Evolutionary conservation across 2,329 filamentous ascomycete genomes (phyloP).

Genomic region (Emericellopsis atlantica): DNA sequence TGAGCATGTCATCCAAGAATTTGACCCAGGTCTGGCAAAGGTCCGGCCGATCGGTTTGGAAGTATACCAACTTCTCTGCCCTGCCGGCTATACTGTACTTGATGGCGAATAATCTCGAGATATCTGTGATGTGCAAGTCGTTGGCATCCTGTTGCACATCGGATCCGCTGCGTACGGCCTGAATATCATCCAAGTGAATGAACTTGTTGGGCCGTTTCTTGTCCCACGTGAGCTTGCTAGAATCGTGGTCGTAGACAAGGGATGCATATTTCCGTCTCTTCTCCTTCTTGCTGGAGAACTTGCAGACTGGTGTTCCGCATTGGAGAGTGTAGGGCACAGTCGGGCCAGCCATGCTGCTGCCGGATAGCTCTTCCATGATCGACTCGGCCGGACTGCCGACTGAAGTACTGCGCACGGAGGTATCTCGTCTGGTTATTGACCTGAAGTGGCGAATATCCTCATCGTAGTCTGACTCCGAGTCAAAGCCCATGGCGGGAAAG

Average conservation of each 20-base stretch:
- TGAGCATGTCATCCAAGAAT: constrained; percentile 72
- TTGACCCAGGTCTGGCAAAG: constrained; percentile 70
- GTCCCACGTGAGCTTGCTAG: constrained; percentile 84
- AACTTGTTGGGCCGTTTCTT: constrained; percentile 64
- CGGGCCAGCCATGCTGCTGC: constrained; percentile 44
- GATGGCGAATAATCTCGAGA: constrained; percentile 80
- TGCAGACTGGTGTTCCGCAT: constrained; percentile 65
- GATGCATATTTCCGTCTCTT: constrained; percentile 58
- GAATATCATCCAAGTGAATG: constrained; percentile 91
- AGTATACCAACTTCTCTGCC: constrained; percentile 67
- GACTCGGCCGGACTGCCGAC: constrained; percentile 34
- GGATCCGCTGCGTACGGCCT: constrained; percentile 71
- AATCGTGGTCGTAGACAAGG: constrained; percentile 65
- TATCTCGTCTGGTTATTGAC: constrained; percentile 27
- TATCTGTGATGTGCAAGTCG: constrained; percentile 60
- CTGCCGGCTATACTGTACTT: constrained; percentile 71
- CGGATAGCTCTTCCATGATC: constrained; percentile 21
- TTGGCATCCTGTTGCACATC: constrained; percentile 84
- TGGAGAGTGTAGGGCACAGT: constrained; percentile 67
- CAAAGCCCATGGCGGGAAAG: constrained; percentile 24
- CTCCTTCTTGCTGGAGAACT: constrained; percentile 64
- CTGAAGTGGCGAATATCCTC: constrained; percentile 27
- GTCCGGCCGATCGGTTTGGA: constrained; percentile 65
- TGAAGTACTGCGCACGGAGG: constrained; percentile 31
- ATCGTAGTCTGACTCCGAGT: constrained; percentile 46